A percentile compares a stretch with the other conserved stretches of the same genome.
phyloP scores from a whole-genome alignment of 768 basidiomycete species.

The Pulveroboletus sp. region DNA sequence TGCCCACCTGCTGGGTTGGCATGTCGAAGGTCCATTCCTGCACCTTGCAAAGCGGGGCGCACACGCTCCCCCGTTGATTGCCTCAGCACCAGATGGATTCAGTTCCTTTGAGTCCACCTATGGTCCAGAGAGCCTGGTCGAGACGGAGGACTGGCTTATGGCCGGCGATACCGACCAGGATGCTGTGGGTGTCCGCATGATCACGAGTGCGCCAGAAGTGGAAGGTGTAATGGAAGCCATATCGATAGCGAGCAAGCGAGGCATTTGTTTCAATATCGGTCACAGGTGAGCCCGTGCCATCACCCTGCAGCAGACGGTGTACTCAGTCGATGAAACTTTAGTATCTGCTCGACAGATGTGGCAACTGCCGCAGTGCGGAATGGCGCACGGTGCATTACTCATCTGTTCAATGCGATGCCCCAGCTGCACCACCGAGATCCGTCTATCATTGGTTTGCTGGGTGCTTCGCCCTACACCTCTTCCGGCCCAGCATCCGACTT shows the following conservation, averaged over 20 bases:
- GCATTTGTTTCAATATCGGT: constrained; percentile 82
- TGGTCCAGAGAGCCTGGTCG: constrained; percentile 59
- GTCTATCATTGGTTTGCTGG: constrained; percentile 85
- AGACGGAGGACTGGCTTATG: constrained; percentile 69
- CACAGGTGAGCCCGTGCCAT: constrained; percentile 58
- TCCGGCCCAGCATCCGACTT: constrained; percentile 36
- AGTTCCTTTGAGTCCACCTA: constrained; percentile 74
- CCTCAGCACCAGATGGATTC: constrained; percentile 60
- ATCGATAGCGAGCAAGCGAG: constrained; percentile 54
- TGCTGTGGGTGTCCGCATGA: constrained; percentile 63
- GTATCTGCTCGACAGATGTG: constrained; percentile 70
- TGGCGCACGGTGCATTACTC: constrained; percentile 86
- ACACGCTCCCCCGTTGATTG: constrained; percentile 67
- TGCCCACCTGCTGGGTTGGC: constrained; percentile 83
- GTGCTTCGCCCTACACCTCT: constrained; percentile 65
- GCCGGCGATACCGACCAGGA: constrained; percentile 25
- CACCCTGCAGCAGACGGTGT: background rate
- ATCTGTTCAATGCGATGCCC: constrained; percentile 93
- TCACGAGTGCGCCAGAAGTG: constrained; percentile 87
- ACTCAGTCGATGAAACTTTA: constrained; percentile 24
- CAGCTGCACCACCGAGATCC: constrained; percentile 89
- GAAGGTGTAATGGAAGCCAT: constrained; percentile 77
- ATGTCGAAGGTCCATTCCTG: constrained; percentile 89
- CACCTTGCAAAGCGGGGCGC: constrained; percentile 81
- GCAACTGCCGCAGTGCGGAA: constrained; percentile 67